These are phyloP conservation scores for Abrus precatorius DNA, from an alignment of 306 rosid species.

Conservation along the genomic window DNA sequence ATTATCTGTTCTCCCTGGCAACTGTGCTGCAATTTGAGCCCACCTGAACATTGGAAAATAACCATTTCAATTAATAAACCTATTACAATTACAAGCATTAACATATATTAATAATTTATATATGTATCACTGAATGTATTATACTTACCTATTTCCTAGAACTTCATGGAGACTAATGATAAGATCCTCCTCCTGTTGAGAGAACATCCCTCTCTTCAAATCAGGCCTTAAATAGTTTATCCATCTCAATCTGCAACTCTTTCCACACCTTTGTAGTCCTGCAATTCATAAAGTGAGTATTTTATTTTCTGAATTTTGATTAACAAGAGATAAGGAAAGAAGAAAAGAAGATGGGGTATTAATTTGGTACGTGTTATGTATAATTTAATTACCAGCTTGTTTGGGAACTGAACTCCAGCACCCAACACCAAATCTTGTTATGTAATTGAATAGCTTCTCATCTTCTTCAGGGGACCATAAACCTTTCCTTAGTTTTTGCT, in stretches of 20 bases:
- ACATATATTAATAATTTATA: no score
- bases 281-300: slow-evolving; percentile 40
- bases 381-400: slow-evolving; percentile 69
- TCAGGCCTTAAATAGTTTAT: slow-evolving; percentile 95
- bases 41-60: slow-evolving; percentile 63
- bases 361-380: no score
- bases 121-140: not conserved
- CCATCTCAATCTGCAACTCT: slow-evolving; percentile 97
- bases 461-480: slow-evolving; percentile 99
- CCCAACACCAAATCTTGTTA: slow-evolving; percentile 86
- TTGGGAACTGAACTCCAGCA: slow-evolving; percentile 98
- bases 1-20: slow-evolving; percentile 95
- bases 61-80: not conserved
- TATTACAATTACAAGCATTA: no score
- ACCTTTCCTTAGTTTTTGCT: slow-evolving; percentile 90
- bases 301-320: no score
- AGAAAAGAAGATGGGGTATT: not conserved
- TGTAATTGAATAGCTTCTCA: slow-evolving; percentile 94
- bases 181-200: slow-evolving; percentile 86
- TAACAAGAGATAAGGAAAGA: not conserved
- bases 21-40: slow-evolving; percentile 94
- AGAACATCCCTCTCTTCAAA: slow-evolving; percentile 93
- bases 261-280: slow-evolving; percentile 96
- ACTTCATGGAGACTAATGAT: slow-evolving; percentile 86
- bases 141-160: slow-evolving; percentile 81